Conservation (phyloP, 2,329 filamentous ascomycete genomes). For the Colletotrichum sansevieriae region DNA sequence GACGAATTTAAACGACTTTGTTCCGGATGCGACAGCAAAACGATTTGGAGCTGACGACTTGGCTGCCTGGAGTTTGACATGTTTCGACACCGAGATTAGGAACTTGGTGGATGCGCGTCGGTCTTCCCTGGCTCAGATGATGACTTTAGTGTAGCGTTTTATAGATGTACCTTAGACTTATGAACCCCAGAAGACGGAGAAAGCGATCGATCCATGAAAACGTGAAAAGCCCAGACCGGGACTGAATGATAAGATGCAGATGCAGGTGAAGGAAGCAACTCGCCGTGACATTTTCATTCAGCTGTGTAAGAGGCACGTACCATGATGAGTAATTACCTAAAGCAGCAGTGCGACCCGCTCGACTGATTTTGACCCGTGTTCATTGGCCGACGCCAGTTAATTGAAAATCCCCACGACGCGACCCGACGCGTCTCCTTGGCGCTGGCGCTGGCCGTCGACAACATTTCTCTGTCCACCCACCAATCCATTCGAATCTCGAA, state of each 20-base stretch:
- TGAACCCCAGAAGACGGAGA: no score
- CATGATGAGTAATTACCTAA: not conserved
- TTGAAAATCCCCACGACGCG: conserved; percentile 35
- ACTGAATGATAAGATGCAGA: not conserved
- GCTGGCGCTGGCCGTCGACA: not conserved
- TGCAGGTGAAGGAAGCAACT: not conserved
- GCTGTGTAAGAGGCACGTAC: not conserved
- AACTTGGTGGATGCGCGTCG: not conserved
- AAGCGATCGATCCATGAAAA: not conserved
- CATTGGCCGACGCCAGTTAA: conserved; percentile 31
- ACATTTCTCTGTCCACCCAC: conserved; percentile 23
- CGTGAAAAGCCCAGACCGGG: not conserved
- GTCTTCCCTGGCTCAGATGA: conserved; percentile 1
- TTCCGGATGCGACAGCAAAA: not conserved
- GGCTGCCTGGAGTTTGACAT: conserved; percentile 1
- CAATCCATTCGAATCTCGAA: conserved; percentile 3
- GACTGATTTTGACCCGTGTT: not conserved
- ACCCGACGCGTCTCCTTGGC: conserved; percentile 31
- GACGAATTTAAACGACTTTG: not conserved
- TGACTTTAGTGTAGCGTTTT: not conserved
- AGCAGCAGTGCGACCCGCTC: not conserved
- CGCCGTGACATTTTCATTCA: not conserved
- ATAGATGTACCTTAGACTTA: no score
- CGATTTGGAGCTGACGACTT: not conserved
- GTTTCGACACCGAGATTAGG: conserved; percentile 18